Evolutionary conservation across 2,329 filamentous ascomycete genomes (phyloP), one percentile per base, ranked within the genome.

Genomic region (Penicillium thymicola): DNA sequence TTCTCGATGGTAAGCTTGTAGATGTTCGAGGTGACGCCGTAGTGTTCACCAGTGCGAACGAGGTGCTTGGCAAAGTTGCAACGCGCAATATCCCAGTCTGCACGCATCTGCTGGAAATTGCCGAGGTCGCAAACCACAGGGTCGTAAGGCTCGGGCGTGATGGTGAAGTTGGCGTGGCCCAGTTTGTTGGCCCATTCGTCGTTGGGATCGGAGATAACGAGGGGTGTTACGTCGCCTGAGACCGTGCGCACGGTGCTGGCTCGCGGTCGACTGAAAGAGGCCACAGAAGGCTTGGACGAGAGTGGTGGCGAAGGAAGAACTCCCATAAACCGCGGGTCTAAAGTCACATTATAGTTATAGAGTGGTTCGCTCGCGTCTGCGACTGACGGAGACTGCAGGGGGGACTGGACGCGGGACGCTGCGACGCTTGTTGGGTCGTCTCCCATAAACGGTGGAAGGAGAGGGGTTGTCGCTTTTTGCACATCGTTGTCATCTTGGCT

Each of bases 131-230:
- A 84, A 3, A 70, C 70, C 16, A 85, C 81, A 0, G 90, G 88
- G 9, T 84, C 74, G 68, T 96, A 96, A 0, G 92, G 93, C 70
- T 87, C 84, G 0, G 92, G 92, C 23, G 84, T 78, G 65, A 97
- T 95, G 66, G 85, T 92, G 72, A 95, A 97, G 77, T 97, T 96
- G 62, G 92, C 92, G 71, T 97, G 92, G 28, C 93, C 93, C 14
- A 97, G 84, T 55, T 85, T 86, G 68, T 88, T 85, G 1, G 90
- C 88, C 93, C 93, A 97, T 63, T 88, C 85, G 70, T 96, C 91
- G 48, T 86, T 81, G 6, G 71, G 67, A 38, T 86, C 84, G 54
- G 89, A 85, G n/a, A 85, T 77, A 52, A 87, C 77, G 60, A 92
- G 85, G 5, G 84, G 81, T 4, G 80, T 36, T 82, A 77, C 50